Evolutionary conservation across 1,284 basidiomycete species (phyloP).

Genomic region (Marasmius tenuissimus): DNA sequence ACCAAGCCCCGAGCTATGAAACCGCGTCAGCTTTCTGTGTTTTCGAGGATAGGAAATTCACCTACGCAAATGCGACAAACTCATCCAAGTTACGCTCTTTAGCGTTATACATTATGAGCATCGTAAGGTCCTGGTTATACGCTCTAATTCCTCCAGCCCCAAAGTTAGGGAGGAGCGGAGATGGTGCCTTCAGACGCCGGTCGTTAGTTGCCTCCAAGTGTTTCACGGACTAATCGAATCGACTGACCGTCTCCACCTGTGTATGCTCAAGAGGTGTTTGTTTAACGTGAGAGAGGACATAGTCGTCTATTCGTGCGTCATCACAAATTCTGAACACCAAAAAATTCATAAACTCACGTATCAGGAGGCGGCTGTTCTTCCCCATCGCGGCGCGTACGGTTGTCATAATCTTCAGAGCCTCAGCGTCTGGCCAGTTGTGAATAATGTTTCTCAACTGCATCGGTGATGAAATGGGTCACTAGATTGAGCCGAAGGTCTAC

Average conservation of each 20-base stretch:
- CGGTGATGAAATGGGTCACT: neutral
- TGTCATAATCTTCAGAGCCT: neutral
- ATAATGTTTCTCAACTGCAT: neutral
- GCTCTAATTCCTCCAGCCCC: neutral
- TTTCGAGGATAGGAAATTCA: neutral
- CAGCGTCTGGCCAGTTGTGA: neutral
- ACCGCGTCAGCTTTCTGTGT: neutral
- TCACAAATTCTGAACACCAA: neutral
- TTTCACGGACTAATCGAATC: neutral
- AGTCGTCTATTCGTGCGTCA: neutral
- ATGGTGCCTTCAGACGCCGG: neutral
- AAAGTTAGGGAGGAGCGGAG: neutral
- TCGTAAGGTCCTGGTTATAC: neutral
- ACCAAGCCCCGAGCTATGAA: neutral
- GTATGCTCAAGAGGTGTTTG: neutral
- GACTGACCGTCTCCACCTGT: neutral
- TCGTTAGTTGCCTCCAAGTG: neutral
- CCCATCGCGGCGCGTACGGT: neutral
- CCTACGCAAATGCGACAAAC: neutral
- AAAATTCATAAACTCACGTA: neutral
- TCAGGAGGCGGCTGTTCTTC: neutral
- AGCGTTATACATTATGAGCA: constrained; percentile 4
- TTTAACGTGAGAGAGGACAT: neutral
- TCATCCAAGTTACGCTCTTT: neutral
- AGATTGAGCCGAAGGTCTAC: neutral